Evolutionary conservation across 202 grass and related monocot species (phyloP), one percentile per base, ranked within the genome.

Genomic region (Bolboschoenoplectus hybrid): DNA sequence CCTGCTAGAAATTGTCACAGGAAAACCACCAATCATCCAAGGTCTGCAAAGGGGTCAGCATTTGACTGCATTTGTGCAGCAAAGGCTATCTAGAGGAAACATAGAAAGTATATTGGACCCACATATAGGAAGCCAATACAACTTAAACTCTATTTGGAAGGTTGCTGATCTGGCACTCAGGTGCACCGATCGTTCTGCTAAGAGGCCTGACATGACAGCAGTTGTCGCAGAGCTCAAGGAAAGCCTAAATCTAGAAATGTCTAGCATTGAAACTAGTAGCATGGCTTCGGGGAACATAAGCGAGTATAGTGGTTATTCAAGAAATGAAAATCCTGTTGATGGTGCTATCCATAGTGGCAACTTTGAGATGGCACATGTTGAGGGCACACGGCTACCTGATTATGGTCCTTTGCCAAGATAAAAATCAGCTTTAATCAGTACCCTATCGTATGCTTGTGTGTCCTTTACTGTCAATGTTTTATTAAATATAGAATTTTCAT

Each of bases 131-230:
- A 67, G 9, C 1, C 47, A 85, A 32, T 87, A 40, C 3, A 78
- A 91, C n/a, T 5, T 87, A 6, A 85, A 82, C 81, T 89, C 85
- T 2, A 61, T 87, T 14, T 63, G 72, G 90, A 89, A 69, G 58
- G 66, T 77, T 9, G 81, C 47, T 5, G 84, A 91, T 1, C 1
- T 91, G 39, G 87, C 84, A 0, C 63, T 91, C n/a, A 82, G 7
- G 32, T 91, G 90, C 84, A 87, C 87, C 0, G 20, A 62, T 49
- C n/a, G 2, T 1, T 9, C 14, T 2, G 70, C 1, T 35, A 74
- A 20, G 19, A 85, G 89, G 58, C 89, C 89, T 16, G 81, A 86
- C 0, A 91, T 91, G 86, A 45, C 49, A 0, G 61, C 38, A 57
- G 78, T 88, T 7, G 78, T 79, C 7, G 50, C 51, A 3, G 69